Evolutionary conservation across 305 asterid species (phyloP).

Genomic region (Petunia hybrid): DNA sequence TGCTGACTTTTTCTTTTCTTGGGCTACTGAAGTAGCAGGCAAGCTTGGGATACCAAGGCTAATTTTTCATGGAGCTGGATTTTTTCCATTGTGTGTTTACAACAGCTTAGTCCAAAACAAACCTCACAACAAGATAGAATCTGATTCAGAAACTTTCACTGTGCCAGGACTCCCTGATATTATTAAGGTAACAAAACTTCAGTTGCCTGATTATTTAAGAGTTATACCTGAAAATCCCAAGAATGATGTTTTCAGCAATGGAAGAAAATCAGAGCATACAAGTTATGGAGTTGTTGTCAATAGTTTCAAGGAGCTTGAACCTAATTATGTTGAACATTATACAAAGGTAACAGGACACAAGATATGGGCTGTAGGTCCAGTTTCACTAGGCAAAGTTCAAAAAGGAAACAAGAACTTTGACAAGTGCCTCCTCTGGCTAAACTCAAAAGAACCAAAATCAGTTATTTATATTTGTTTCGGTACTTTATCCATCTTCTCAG

Average conservation of each 20-base stretch:
- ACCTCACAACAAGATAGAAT: slow-evolving; percentile 27
- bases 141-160: slow-evolving; percentile 36
- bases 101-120: slow-evolving; percentile 23
- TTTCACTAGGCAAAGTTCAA: slow-evolving; percentile 35
- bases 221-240: neutral
- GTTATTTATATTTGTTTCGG: slow-evolving; percentile 41
- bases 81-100: slow-evolving; percentile 27
- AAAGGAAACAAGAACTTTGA: slow-evolving; percentile 31
- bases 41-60: slow-evolving; percentile 34
- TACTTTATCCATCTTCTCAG: slow-evolving; percentile 22
- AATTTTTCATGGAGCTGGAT: slow-evolving; percentile 32
- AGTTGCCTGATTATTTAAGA: neutral
- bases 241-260: neutral
- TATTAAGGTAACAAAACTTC: slow-evolving; percentile 24
- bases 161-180: slow-evolving; percentile 38
- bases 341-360: slow-evolving; percentile 26
- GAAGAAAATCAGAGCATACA: slow-evolving; percentile 18
- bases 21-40: slow-evolving; percentile 28
- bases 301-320: slow-evolving; percentile 41
- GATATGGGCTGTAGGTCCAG: slow-evolving; percentile 43
- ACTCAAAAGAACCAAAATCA: neutral
- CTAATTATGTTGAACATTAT: slow-evolving; percentile 37
- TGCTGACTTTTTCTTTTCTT: slow-evolving; percentile 13
- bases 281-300: slow-evolving; percentile 40
- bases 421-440: slow-evolving; percentile 35